Evolutionary conservation across 345 rosid genomes (phyloP).

Genomic region (Brassica carinata): DNA sequence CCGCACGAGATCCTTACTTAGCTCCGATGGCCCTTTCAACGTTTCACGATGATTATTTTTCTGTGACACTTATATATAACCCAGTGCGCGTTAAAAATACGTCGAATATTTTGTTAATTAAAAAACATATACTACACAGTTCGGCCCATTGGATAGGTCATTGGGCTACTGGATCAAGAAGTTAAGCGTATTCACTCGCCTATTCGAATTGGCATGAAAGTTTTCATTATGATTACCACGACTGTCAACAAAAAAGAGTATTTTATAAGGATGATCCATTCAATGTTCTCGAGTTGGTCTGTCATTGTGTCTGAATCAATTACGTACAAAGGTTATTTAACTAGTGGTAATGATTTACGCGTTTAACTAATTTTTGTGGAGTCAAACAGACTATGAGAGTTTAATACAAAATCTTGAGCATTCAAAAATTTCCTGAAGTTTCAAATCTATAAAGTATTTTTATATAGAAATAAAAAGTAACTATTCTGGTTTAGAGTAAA

Average conservation of each 20-base stretch:
- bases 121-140: background rate
- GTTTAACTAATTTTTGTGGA: background rate
- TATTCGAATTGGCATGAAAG: background rate
- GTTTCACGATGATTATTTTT: slow-evolving; percentile 23
- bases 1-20: slow-evolving; percentile 28
- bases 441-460: background rate
- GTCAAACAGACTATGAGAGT: slow-evolving; percentile 24
- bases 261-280: background rate
- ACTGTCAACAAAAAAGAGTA: background rate
- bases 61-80: background rate
- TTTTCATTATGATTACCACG: slow-evolving; percentile 5
- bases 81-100: slow-evolving; percentile 39
- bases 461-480: background rate
- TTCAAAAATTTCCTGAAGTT: background rate
- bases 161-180: background rate
- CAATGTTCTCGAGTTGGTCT: slow-evolving; percentile 20
- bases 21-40: slow-evolving; percentile 24
- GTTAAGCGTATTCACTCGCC: background rate
- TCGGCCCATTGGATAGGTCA: slow-evolving; percentile 19
- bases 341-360: slow-evolving; percentile 18
- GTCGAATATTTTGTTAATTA: slow-evolving; percentile 29
- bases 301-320: slow-evolving; percentile 31
- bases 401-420: slow-evolving; percentile 23
- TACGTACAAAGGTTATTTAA: background rate
- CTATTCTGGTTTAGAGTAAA: background rate